These are phyloP conservation scores for Emmonsiellopsis sp. DNA, from an alignment of 2,329 filamentous ascomycete species.

Conservation along the genomic window DNA sequence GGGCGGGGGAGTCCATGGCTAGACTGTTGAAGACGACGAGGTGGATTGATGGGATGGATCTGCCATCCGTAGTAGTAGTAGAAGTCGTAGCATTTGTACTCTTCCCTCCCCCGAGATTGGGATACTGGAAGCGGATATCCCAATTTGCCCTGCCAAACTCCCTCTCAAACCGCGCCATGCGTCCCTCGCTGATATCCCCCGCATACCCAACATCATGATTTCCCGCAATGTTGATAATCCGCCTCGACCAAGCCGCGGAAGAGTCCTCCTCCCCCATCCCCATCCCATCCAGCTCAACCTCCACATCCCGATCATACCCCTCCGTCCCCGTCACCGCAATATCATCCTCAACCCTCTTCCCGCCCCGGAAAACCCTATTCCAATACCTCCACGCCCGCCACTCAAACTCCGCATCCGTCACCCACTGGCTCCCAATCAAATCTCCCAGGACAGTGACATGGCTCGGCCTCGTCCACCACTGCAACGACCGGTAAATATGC, in stretches of 20 bases:
- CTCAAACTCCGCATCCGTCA: constrained; percentile 74
- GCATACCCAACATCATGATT: constrained; percentile 98
- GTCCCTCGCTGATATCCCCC: constrained; percentile 70
- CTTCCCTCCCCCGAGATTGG: background rate
- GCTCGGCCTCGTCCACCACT: constrained; percentile 77
- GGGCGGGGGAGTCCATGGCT: constrained; percentile 80
- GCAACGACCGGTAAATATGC: constrained; percentile 77
- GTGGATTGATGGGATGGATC: constrained; percentile 54
- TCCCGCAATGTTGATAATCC: constrained; percentile 81
- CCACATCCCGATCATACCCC: constrained; percentile 30
- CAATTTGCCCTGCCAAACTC: constrained; percentile 86
- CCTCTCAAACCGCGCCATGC: constrained; percentile 71
- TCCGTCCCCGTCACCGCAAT: constrained; percentile 25
- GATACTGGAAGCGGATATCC: constrained; percentile 66
- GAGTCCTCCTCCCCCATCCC: constrained; percentile 34
- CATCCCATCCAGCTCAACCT: constrained; percentile 17
- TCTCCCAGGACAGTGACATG: constrained; percentile 87
- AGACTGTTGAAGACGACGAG: constrained; percentile 85
- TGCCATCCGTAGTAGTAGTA: constrained; percentile 17
- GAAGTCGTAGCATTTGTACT: constrained; percentile 18
- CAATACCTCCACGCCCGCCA: constrained; percentile 66
- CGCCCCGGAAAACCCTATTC: constrained; percentile 66
- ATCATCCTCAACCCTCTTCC: constrained; percentile 50
- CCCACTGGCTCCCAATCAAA: constrained; percentile 90
- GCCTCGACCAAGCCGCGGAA: constrained; percentile 51